Percentiles rank a stretch among this genome's conserved stretches.
Conservation (phyloP, 1,139 yeast species). For the Blastobotrys capitulatus region DNA sequence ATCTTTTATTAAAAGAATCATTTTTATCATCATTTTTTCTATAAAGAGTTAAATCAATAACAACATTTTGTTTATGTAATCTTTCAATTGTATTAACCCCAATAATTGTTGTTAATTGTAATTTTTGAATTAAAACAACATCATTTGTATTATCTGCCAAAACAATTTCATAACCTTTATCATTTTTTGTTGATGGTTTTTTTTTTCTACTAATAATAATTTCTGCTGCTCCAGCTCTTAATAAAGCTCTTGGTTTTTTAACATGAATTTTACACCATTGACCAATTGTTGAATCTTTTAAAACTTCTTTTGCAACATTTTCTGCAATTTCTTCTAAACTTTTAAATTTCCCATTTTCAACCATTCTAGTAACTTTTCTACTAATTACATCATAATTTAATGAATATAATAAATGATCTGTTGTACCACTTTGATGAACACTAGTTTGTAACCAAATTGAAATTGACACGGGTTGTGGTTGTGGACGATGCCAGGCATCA, state of each 20-base stretch:
- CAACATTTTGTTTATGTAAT: conserved; percentile 66
- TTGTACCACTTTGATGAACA: conserved; percentile 61
- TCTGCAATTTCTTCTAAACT: conserved; percentile 60
- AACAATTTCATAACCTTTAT: conserved; percentile 38
- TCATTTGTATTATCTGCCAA: conserved; percentile 35
- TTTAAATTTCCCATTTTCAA: conserved; percentile 41
- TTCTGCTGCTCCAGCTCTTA: conserved; percentile 49
- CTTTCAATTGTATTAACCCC: conserved; percentile 93
- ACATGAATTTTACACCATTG: conserved; percentile 43
- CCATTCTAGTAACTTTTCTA: conserved; percentile 50
- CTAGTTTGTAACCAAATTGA: conserved; percentile 60
- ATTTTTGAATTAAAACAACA: conserved; percentile 43
- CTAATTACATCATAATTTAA: conserved; percentile 84
- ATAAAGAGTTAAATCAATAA: conserved; percentile 48
- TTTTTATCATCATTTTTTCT: conserved; percentile 20
- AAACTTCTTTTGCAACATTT: conserved; percentile 44
- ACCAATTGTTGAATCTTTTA: conserved; percentile 50
- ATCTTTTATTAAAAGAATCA: conserved; percentile 22
- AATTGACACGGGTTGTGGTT: conserved; percentile 63
- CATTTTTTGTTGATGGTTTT: conserved; percentile 9
- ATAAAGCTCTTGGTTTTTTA: conserved; percentile 48
- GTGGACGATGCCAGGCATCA: conserved; percentile 70
- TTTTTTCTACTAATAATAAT: conserved; percentile 36
- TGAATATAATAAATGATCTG: conserved; percentile 76
- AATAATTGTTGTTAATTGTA: conserved; percentile 65